A percentile compares a stretch with the other conserved stretches of the same genome.
Evolutionary conservation across 352 stramenopile genomes (phyloP).

Genomic region (Phytopythium ostracodes): DNA sequence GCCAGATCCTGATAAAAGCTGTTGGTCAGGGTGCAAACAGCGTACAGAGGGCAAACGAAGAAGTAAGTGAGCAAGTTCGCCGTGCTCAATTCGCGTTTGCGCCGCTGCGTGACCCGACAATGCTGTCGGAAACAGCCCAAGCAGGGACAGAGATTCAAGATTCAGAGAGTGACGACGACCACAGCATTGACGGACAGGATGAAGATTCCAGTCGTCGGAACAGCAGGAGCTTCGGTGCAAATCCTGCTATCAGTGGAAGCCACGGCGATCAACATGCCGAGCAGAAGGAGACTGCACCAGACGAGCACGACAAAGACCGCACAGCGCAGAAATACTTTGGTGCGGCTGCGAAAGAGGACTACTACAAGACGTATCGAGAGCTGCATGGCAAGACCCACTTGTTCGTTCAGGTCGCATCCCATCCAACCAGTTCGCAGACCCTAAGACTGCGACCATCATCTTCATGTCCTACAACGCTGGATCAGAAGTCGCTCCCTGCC

Average conservation of each 20-base stretch:
- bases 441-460: constrained; percentile 12
- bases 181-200: neutral
- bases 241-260: neutral
- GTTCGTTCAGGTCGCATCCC: constrained; percentile 25
- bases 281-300: neutral
- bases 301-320: constrained; percentile 13
- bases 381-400: constrained; percentile 56
- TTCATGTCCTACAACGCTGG: constrained; percentile 11
- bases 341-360: constrained; percentile 25
- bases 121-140: constrained; percentile 28
- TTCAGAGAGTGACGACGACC: constrained; percentile 14
- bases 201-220: neutral
- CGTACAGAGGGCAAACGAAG: neutral
- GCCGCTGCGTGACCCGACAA: constrained; percentile 29
- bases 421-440: constrained; percentile 7
- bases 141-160: constrained; percentile 11
- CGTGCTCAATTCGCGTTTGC: constrained; percentile 30
- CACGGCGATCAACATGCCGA: neutral
- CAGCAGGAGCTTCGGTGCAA: neutral
- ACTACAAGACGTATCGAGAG: constrained; percentile 56
- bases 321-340: constrained; percentile 49
- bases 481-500: constrained; percentile 12
- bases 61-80: neutral
- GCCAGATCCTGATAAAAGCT: neutral
- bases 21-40: neutral